Evolutionary conservation across 768 basidiomycete species (phyloP).

Genomic region (Crassisporium funariophilum): DNA sequence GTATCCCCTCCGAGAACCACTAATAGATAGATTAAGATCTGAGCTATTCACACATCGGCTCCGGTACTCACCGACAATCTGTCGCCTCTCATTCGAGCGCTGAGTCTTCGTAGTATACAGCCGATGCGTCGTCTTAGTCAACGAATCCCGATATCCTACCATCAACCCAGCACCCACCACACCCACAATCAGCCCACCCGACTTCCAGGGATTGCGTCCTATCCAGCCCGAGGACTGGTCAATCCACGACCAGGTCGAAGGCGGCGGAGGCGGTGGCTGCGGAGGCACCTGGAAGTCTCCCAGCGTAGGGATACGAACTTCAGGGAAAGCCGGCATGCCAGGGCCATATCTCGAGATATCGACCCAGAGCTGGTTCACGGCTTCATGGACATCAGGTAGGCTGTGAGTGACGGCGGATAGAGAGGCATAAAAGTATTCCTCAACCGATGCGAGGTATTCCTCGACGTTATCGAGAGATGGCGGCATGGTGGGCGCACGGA

Average conservation of each 20-base stretch:
- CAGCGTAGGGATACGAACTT: slow-evolving; percentile 59
- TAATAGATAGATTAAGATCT: slow-evolving; percentile 26
- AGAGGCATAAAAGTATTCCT: slow-evolving; percentile 61
- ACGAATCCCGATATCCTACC: slow-evolving; percentile 51
- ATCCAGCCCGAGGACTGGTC: slow-evolving; percentile 55
- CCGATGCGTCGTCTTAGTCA: slow-evolving; percentile 33
- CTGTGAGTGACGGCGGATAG: slow-evolving; percentile 58
- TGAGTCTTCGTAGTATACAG: slow-evolving; percentile 46
- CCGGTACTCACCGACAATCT: slow-evolving; percentile 63
- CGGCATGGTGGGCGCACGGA: slow-evolving; percentile 23
- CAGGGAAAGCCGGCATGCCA: slow-evolving; percentile 54
- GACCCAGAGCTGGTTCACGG: slow-evolving; percentile 68
- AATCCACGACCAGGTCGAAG: slow-evolving; percentile 48
- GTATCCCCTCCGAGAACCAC: slow-evolving; percentile 84
- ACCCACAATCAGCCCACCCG: slow-evolving; percentile 55
- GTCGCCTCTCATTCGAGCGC: slow-evolving; percentile 54
- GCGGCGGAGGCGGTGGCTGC: slow-evolving; percentile 62
- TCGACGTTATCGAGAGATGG: slow-evolving; percentile 66
- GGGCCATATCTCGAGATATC: slow-evolving; percentile 85
- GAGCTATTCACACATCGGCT: background rate
- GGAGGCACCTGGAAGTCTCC: slow-evolving; percentile 70
- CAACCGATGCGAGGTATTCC: slow-evolving; percentile 66
- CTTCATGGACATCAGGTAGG: slow-evolving; percentile 65
- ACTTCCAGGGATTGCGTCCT: slow-evolving; percentile 60
- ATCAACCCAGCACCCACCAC: slow-evolving; percentile 63